Base-by-base conservation (phyloP, 2,329 filamentous ascomycete genomes). In the Cryphonectria japonica region DNA sequence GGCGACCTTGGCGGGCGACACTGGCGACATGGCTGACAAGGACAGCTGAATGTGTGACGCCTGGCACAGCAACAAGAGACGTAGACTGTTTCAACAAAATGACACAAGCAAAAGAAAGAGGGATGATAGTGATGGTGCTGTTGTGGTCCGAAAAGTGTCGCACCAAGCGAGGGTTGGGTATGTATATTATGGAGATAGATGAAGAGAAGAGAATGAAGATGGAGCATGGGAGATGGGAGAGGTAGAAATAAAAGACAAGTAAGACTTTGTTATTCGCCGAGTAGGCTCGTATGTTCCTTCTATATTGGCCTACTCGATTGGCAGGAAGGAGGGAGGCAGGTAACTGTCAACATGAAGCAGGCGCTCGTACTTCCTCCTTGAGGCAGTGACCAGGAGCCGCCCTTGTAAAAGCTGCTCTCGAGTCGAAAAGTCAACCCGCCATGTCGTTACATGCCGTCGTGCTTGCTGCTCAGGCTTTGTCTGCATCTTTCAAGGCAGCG, bases 11-110 rank as follows among this genome's bases (percentile, higher is more conserved):
- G 54, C 37, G 59, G 60, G 46, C 19, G 22, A 63, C 34, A 69
- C 7, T 19, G 69, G 63, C 52, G 71, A 60, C 71, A 73, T 73
- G 71, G 52, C 52, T 52, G 52, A 9, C 41, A 22, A 65, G 16
- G 37, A 3, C 19, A 32, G 32, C 8, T 29, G 39, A 46, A 14
- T 2, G 43, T 54, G 43, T 54, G 26, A 8, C 6, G 54, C n/a
- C 34, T 32, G 29, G n/a, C 57, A n/a, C 19, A 29, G 62, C n/a
- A 14, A 16, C 26, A 39, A 63, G 43, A 9, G 32, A 16, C 50
- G 32, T 5, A 34, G 9, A 66, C 7, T 37, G 29, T 41, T 32
- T 52, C 26, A 52, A 59, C 60, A 37, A 60, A 60, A 19, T 54
- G 68, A 68, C 61, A 68, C 68, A 68, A 64, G 50, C 60, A 70